phyloP scores from a whole-genome alignment of 345 rosid species.

The Gossypium herbaceum region DNA sequence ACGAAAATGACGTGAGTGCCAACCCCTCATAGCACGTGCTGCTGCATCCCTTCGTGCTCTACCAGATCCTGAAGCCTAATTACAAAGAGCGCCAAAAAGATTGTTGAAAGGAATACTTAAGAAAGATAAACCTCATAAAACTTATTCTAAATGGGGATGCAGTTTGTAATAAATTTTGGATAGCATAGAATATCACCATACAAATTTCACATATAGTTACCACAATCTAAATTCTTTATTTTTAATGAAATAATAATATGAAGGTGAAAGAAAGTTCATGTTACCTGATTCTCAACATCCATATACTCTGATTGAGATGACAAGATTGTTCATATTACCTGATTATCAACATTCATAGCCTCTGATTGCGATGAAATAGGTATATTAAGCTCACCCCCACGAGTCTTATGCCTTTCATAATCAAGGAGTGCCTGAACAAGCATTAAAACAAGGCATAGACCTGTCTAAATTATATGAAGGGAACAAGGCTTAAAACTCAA shows the following conservation, averaged over 20 bases:
- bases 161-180: not conserved
- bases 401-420: constrained; percentile 71
- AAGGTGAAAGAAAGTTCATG: not conserved
- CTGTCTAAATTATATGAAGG: not conserved
- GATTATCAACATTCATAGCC: constrained; percentile 51
- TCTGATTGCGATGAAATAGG: constrained; percentile 47
- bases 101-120: not conserved
- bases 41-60: constrained; percentile 70
- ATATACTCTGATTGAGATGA: constrained; percentile 36
- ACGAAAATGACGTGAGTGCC: constrained; percentile 60
- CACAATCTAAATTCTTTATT: not conserved
- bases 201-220: not conserved
- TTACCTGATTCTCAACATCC: constrained; percentile 62
- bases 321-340: constrained; percentile 36
- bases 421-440: constrained; percentile 77
- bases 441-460: constrained; percentile 1
- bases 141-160: not conserved
- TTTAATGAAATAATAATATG: not conserved
- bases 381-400: constrained; percentile 53
- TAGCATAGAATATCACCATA: not conserved
- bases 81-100: constrained; percentile 19
- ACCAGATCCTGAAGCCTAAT: constrained; percentile 51
- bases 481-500: not conserved
- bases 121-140: not conserved
- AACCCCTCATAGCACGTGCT: constrained; percentile 80